Base-by-base conservation (phyloP, 495 filamentous ascomycete genomes). In the Penicillium parvum region DNA sequence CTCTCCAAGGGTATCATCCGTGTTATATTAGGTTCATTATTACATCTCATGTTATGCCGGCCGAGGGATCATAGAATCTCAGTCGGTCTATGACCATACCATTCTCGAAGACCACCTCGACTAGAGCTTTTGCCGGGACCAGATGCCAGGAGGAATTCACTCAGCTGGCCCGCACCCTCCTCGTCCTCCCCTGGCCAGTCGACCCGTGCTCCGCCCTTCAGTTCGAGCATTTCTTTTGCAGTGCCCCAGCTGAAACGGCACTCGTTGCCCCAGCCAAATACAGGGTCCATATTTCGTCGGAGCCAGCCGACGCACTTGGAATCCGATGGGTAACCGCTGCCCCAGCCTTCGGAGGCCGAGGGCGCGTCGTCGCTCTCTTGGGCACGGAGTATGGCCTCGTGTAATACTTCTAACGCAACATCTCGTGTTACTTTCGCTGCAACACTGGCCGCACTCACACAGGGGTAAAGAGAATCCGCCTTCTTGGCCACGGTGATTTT, bases 371-470 rank as follows among this genome's bases (percentile, higher is more conserved):
- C 42, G 5, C 44, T 18, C 22, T 51, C 35, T 29, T 58, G 37
- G 17, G 49, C 52, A 10, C 27, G 36, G 2, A 59, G 37, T n/a
- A 73, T 63, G 11, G 69, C 66, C 43, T 80, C 69, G 52, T 85
- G 85, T 35, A 86, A 71, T 6, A 85, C 78, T 47, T 95, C 91
- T 19, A 96, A 67, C 32, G 88, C 88, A 1, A 84, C 84, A 66
- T 98, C 92, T 47, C 92, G 71, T 17, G 94, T 97, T 14, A 97
- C 92, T 64, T 98, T 98, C 17, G 92, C 92, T 52, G 85, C 91
- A 4, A 98, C 90, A 51, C 84, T 89, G 14, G 92, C 92, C 11
- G 94, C 94, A 45, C 84, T 89, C 14, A 98, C 92, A 62, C 85
- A 90, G 4, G 92, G 94, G 63, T 94, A 98, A 33, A 96, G 53